Conservation (phyloP, 257 asterid species). For the Primulina huaijiensis region DNA sequence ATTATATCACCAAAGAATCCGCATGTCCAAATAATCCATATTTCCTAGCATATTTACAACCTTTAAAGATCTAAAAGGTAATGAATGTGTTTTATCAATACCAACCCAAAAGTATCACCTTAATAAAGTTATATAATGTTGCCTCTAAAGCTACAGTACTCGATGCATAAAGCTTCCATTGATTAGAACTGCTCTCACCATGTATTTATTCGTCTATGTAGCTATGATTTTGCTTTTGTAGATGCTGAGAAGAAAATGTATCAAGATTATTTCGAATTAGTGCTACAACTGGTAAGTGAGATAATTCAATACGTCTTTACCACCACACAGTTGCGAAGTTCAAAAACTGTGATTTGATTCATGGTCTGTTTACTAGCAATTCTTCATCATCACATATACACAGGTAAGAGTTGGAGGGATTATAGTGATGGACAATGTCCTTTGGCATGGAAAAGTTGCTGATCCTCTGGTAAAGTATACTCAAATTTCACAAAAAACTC, state of each 20-base stretch:
- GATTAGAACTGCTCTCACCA: constrained; percentile 16
- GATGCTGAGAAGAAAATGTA: constrained; percentile 96
- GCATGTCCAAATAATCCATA: not conserved
- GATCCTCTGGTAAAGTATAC: constrained; percentile 64
- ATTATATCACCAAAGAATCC: not conserved
- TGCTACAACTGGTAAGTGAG: constrained; percentile 72
- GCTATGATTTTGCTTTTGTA: constrained; percentile 91
- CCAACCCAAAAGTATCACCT: too few species aligned
- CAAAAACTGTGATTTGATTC: not conserved
- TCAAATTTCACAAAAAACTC: constrained; percentile 10
- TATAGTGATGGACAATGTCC: constrained; percentile 87
- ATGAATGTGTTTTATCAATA: not conserved
- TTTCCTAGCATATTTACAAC: not conserved
- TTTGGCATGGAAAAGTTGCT: constrained; percentile 94
- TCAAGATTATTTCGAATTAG: constrained; percentile 76
- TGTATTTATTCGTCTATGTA: constrained; percentile 31
- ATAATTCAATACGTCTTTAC: constrained; percentile 9
- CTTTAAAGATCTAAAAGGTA: not conserved
- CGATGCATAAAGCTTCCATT: constrained; percentile 2
- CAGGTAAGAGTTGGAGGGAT: constrained; percentile 88
- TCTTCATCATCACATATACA: constrained; percentile 13
- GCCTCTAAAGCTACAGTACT: constrained; percentile 4
- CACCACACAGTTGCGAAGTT: not conserved
- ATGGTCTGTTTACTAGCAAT: not conserved
- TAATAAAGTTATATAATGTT: not conserved